Percentiles rank a stretch among this genome's conserved stretches.
Evolutionary conservation across 225 moss, liverwort and hornwort genomes (phyloP).

Genomic region (Asterella californica): DNA sequence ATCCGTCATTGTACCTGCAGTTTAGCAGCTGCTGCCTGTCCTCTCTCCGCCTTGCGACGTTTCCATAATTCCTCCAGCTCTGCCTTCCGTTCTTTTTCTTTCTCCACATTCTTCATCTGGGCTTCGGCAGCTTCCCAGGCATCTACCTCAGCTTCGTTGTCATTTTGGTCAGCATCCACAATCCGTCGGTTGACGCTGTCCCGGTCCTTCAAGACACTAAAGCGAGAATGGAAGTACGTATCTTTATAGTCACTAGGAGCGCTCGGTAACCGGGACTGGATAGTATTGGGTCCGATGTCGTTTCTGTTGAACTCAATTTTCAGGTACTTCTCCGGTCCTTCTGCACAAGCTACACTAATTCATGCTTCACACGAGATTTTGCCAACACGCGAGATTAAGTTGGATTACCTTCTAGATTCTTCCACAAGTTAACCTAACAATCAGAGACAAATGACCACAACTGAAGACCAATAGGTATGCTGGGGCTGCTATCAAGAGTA

Average conservation of each 20-base stretch:
- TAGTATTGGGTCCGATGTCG: slow-evolving; percentile 50
- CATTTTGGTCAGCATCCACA: slow-evolving; percentile 20
- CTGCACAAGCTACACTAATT: slow-evolving; percentile 21
- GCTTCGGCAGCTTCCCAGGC: slow-evolving; percentile 84
- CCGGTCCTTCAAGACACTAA: slow-evolving; percentile 68
- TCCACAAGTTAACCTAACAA: too few relatives aligned
- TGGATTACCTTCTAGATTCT: too few relatives aligned
- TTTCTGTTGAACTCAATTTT: slow-evolving; percentile 33
- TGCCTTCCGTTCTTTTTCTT: slow-evolving; percentile 60
- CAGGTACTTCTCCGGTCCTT: slow-evolving; percentile 23
- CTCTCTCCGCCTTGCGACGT: slow-evolving; percentile 54
- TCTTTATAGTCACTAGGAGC: slow-evolving; percentile 81
- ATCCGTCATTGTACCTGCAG: slow-evolving; percentile 30
- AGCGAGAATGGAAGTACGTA: slow-evolving; percentile 85
- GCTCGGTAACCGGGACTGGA: slow-evolving; percentile 65
- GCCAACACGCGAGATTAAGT: too few relatives aligned
- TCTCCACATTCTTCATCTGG: slow-evolving; percentile 56
- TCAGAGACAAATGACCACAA: too few relatives aligned
- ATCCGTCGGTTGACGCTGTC: slow-evolving; percentile 48
- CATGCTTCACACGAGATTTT: neutral
- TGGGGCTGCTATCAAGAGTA: too few relatives aligned
- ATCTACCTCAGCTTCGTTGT: slow-evolving; percentile 45
- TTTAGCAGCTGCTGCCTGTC: slow-evolving; percentile 61
- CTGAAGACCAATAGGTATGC: too few relatives aligned
- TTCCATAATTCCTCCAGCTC: slow-evolving; percentile 66